Evolutionary conservation across 176 grass and related monocot genomes (phyloP).

Genomic region (Aegilops longissima): DNA sequence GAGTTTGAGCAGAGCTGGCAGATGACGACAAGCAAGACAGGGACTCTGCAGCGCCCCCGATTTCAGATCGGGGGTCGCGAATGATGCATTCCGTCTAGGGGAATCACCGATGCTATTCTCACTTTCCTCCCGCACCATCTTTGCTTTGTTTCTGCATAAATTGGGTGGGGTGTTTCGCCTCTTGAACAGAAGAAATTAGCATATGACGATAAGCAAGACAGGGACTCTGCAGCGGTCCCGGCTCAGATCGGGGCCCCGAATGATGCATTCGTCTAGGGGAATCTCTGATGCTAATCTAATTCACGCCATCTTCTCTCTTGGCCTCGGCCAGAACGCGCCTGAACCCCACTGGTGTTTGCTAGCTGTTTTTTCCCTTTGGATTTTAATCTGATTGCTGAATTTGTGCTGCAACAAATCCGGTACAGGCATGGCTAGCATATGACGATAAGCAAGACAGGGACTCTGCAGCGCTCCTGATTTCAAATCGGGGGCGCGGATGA

Average conservation of each 20-base stretch:
- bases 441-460: slow-evolving; percentile 32
- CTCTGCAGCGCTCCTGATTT: slow-evolving; percentile 34
- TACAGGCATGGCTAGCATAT: background rate
- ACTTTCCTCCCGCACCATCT: background rate
- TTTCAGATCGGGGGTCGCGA: background rate
- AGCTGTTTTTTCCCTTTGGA: too few species aligned
- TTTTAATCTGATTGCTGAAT: too few species aligned
- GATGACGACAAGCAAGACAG: slow-evolving; percentile 29
- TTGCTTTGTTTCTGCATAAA: background rate
- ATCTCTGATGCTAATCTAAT: slow-evolving; percentile 40
- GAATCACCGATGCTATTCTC: slow-evolving; percentile 29
- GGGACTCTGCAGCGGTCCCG: slow-evolving; percentile 28
- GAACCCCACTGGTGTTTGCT: background rate
- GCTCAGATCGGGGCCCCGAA: background rate
- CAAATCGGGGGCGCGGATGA: slow-evolving; percentile 11
- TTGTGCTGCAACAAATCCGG: too few species aligned
- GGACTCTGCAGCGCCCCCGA: background rate
- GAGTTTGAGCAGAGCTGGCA: background rate
- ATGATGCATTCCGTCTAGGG: slow-evolving; percentile 33
- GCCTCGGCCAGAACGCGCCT: background rate
- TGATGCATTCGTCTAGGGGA: slow-evolving; percentile 58
- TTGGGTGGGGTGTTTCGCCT: background rate
- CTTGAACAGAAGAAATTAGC: background rate
- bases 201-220: slow-evolving; percentile 32
- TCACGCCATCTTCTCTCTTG: background rate